A percentile compares a stretch with the other conserved stretches of the same genome.
Evolutionary conservation across 495 filamentous ascomycete genomes (phyloP).

Genomic region (Chaetomidium leptoderma): DNA sequence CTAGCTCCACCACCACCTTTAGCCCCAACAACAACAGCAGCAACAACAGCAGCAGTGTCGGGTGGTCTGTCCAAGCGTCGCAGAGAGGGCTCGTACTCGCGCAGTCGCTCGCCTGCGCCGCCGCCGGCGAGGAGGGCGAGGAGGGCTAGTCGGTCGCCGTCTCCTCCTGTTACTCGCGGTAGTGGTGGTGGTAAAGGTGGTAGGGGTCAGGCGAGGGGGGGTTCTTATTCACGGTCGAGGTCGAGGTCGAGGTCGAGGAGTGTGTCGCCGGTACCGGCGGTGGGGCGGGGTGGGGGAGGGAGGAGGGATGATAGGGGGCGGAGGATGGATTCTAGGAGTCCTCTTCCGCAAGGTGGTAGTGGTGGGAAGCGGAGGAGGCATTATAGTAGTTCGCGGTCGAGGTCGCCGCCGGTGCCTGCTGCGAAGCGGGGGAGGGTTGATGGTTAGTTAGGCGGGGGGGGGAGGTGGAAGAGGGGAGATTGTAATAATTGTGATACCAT

Average conservation of each 20-base stretch:
- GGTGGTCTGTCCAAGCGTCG: constrained; percentile 21
- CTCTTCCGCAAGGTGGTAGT: no score
- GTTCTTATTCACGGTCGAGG: constrained; percentile 6
- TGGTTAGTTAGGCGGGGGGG: not conserved
- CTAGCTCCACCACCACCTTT: not conserved
- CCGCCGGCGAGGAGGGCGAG: constrained; percentile 16
- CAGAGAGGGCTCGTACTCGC: constrained; percentile 21
- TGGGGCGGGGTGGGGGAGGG: not conserved
- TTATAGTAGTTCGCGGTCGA: constrained; percentile 25
- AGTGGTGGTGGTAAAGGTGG: not conserved
- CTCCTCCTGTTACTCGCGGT: not conserved
- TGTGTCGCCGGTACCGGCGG: constrained; percentile 10
- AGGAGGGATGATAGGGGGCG: not conserved
- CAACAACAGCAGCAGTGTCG: not conserved
- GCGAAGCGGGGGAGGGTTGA: constrained; percentile 26
- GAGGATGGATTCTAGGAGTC: constrained; percentile 3
- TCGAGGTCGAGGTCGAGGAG: constrained; percentile 17
- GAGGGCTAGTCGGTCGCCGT: constrained; percentile 13
- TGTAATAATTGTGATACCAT: constrained; percentile 7
- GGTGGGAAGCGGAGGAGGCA: constrained; percentile 28
- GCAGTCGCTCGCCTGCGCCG: constrained; percentile 10
- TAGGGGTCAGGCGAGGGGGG: not conserved
- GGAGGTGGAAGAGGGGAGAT: not conserved
- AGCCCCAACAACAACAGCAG: not conserved
- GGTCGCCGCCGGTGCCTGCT: constrained; percentile 21